A percentile compares a stretch with the other conserved stretches of the same genome.
phyloP scores from a whole-genome alignment of 805 yeast genomes.

The Yamadazyma laniorum region DNA sequence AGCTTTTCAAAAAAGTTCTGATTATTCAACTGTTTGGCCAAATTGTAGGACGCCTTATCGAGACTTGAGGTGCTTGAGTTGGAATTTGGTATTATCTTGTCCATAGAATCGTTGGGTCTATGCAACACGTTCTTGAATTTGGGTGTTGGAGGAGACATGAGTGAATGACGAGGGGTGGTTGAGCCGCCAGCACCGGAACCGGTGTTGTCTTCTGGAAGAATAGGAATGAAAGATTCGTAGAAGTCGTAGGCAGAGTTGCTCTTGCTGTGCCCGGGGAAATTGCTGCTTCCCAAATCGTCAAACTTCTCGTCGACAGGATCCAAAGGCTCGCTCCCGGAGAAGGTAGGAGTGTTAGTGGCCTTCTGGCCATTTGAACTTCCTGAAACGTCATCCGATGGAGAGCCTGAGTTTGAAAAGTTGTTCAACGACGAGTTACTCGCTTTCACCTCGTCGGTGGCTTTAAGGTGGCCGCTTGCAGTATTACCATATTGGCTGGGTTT shows the following conservation, averaged over 20 bases:
- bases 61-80: conserved; percentile 1
- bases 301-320: neutral
- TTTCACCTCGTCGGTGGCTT: conserved; percentile 6
- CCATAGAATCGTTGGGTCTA: conserved; percentile 7
- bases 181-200: no score
- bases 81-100: conserved; percentile 1
- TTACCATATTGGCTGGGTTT: conserved; percentile 4
- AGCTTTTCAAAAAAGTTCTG: conserved; percentile 38
- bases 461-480: conserved; percentile 8
- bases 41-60: conserved; percentile 9
- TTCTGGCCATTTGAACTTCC: neutral
- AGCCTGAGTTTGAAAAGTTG: conserved; percentile 5
- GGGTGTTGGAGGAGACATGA: conserved; percentile 8
- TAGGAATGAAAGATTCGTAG: conserved; percentile 43
- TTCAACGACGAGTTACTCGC: conserved; percentile 5
- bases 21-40: conserved; percentile 39
- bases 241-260: conserved; percentile 34
- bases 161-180: neutral
- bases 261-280: conserved; percentile 9
- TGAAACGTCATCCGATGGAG: conserved; percentile 5
- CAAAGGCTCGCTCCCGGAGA: neutral
- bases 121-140: conserved; percentile 7
- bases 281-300: neutral
- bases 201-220: conserved; percentile 21
- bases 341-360: neutral